These are phyloP conservation scores for Astrothelium subdiscretum DNA, from an alignment of 495 filamentous ascomycete genomes.

Conservation along the genomic window DNA sequence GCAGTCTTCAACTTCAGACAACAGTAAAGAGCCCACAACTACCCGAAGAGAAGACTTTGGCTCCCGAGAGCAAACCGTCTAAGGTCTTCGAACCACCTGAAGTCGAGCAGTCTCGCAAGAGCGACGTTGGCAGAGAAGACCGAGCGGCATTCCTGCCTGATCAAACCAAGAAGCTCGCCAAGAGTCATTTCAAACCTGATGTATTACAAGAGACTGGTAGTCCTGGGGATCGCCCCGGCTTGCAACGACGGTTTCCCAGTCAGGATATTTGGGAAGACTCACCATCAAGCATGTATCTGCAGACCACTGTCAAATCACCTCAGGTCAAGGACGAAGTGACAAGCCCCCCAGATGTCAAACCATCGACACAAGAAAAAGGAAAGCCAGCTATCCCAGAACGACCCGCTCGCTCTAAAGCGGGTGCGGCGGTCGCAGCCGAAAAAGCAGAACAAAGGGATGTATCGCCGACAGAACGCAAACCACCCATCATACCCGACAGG, in stretches of 20 bases:
- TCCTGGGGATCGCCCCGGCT: constrained; percentile 34
- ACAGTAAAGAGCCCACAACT: constrained; percentile 75
- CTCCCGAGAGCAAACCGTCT: constrained; percentile 20
- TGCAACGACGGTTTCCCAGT: constrained; percentile 77
- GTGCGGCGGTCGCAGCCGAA: constrained; percentile 17
- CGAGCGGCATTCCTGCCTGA: constrained; percentile 29
- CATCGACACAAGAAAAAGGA: constrained; percentile 10
- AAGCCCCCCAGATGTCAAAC: constrained; percentile 13
- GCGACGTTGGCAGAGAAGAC: constrained; percentile 32
- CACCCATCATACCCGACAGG: constrained; percentile 43
- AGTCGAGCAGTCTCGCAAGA: constrained; percentile 39
- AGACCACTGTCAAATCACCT: constrained; percentile 63
- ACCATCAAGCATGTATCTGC: constrained; percentile 68
- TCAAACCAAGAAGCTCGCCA: constrained; percentile 25
- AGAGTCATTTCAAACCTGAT: constrained; percentile 31
- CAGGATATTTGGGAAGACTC: constrained; percentile 95
- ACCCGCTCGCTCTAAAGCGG: constrained; percentile 11
- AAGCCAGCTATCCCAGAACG: constrained; percentile 12
- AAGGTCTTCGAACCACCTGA: constrained; percentile 44
- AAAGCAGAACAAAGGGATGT: constrained; percentile 14
- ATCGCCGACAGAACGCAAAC: constrained; percentile 27
- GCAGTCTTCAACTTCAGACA: constrained; percentile 69
- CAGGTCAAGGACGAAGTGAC: constrained; percentile 35
- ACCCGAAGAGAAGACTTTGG: constrained; percentile 27
- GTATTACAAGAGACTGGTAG: constrained; percentile 26